Evolutionary conservation across 306 rosid species (phyloP), one percentile per base, ranked within the genome.

Genomic region (Prunus campanulata): DNA sequence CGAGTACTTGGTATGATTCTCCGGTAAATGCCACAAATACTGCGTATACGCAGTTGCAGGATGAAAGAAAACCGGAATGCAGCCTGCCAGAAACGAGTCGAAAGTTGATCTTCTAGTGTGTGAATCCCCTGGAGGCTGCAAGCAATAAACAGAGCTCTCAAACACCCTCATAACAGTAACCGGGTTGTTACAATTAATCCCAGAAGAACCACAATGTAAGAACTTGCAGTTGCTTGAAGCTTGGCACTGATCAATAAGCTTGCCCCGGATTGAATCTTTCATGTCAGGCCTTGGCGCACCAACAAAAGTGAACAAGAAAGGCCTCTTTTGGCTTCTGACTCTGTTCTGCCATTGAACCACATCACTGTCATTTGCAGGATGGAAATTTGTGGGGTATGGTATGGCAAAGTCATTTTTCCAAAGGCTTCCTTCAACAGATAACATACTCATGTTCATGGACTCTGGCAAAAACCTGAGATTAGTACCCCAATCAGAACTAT

Each of bases 121-220:
- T 5, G 99, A 90, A 55, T 95, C 97, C 69, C 99, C 99, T 0
- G 92, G 74, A 44, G 99, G 99, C 82, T 92, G 99, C 86, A 95
- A 78, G 81, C 97, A 95, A 76, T 78, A 95, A 62, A 88, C 86
- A 0, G 96, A 84, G 57, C 81, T 88, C 68, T 70, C 80, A 82
- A 95, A 92, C 61, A 75, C 90, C 61, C 74, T 80, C 86, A 90
- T 86, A 5, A 91, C 86, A 66, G 70, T 84, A 42, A 66, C 50
- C 8, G 98, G 97, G 54, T 89, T 70, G 39, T 88, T 91, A 70
- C 98, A 94, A 18, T 85, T 80, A 70, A 74, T 85, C 57, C 59
- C 80, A 71, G 77, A 74, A 20, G 86, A 67, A 76, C 89, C 84
- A 65, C 99, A 95, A 74, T 90, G 84, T 27, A 95, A 71, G 68